These are phyloP conservation scores for Rhizophagus sp. DNA, from an alignment of 192 early-diverging fungal species.

Conservation along the genomic window DNA sequence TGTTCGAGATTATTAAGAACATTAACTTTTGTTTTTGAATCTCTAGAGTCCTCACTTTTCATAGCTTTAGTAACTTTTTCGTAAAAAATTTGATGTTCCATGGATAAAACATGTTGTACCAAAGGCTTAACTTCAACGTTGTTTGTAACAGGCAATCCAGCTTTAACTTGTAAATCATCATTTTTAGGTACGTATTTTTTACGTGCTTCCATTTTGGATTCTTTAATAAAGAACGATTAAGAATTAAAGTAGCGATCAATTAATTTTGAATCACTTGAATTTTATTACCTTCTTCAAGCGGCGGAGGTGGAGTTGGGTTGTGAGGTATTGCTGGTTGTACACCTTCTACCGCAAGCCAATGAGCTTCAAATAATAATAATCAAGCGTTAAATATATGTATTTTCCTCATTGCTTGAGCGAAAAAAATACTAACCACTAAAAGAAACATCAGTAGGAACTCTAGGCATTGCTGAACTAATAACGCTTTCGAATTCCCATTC, in stretches of 20 bases:
- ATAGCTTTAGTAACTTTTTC: conserved; percentile 87
- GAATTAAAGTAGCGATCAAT: not conserved
- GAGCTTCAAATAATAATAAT: conserved; percentile 49
- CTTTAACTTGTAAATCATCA: not conserved
- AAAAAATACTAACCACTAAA: conserved; percentile 61
- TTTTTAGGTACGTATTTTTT: conserved; percentile 8
- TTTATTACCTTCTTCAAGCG: conserved; percentile 50
- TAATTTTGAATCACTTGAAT: not conserved
- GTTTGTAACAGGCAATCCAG: not conserved
- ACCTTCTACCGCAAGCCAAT: conserved; percentile 99
- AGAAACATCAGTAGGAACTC: conserved; percentile 85
- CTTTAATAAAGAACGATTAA: conserved; percentile 1
- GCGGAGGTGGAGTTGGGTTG: conserved; percentile 81
- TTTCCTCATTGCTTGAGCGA: not conserved
- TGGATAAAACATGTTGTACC: conserved; percentile 89
- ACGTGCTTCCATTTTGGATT: not conserved
- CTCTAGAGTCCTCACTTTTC: conserved; percentile 62
- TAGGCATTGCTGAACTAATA: conserved; percentile 82
- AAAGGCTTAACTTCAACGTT: conserved; percentile 61
- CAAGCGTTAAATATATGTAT: not conserved
- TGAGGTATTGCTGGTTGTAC: conserved; percentile 96
- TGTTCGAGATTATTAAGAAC: conserved; percentile 81
- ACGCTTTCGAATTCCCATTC: conserved; percentile 91
- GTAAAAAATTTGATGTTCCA: conserved; percentile 93
- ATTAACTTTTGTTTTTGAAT: conserved; percentile 53